Evolutionary conservation across 176 grass and related monocot species (phyloP).

Genomic region (Avena eriantha): DNA sequence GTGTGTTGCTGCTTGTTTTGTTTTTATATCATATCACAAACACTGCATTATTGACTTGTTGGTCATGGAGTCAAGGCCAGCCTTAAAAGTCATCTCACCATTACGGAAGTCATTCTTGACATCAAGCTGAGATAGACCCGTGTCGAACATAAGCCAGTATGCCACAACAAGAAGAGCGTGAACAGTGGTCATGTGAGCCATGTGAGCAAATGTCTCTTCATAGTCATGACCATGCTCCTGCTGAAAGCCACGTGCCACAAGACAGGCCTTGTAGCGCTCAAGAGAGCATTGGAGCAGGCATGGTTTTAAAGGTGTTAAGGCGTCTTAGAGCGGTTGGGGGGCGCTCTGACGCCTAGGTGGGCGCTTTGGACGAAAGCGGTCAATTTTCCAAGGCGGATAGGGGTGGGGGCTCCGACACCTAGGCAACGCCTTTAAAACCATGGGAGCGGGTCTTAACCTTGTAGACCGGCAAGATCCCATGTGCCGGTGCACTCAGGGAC

Average conservation of each 20-base stretch:
- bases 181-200: not conserved
- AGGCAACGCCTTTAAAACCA: too few relatives aligned
- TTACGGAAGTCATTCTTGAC: not conserved
- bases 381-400: too few relatives aligned
- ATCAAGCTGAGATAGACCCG: not conserved
- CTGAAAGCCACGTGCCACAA: not conserved
- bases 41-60: not conserved
- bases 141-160: not conserved
- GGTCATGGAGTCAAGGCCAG: slow-evolving; percentile 13
- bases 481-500: not conserved
- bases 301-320: too few relatives aligned
- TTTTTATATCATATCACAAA: not conserved
- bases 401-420: too few relatives aligned
- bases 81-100: not conserved
- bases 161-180: not conserved
- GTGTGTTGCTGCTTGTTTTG: not conserved
- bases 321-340: too few relatives aligned
- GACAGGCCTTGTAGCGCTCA: not conserved
- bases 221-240: too few relatives aligned
- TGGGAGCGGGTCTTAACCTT: not conserved
- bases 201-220: not conserved
- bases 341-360: too few relatives aligned
- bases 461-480: not conserved
- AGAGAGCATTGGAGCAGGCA: not conserved
- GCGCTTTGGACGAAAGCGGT: too few relatives aligned